Evolutionary conservation across 2,329 filamentous ascomycete genomes (phyloP), one percentile per base, ranked within the genome.

Genomic region (Hawksworthiomyces lignivorus): DNA sequence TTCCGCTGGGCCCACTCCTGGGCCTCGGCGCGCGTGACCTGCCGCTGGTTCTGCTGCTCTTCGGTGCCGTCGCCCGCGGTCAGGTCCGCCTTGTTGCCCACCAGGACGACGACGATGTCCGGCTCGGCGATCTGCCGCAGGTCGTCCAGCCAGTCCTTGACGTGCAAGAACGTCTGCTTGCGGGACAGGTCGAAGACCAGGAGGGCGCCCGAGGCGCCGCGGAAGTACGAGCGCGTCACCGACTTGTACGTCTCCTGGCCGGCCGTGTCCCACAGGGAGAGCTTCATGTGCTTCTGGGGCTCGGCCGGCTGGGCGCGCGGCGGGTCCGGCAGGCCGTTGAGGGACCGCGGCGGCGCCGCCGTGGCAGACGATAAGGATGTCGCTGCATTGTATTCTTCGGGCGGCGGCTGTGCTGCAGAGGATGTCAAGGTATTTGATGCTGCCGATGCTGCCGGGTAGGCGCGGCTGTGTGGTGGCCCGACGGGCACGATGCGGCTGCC

Each of bases 171-270:
- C 7, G 90, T 97, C 39, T 80, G 73, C 37, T 81, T 80, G 45
- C 92, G 77, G 21, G 86, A 86, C 51, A 98, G 90, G 63, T 98
- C 92, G 59, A 96, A 98, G 48, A 98, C 92, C 20, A 98, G 77
- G 12, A 98, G 73, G 34, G 75, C 75, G 45, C 75, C 75, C 20
- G 72, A 76, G 14, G 75, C 75, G 54, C 88, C 89, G 40, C 89
- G 83, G 64, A 95, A 95, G 67, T 96, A 96, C 48, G 85, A 92
- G 41, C 90, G 75, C 8, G 90, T 97, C 45, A 97, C 92, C 33
- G 84, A 90, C 62, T 96, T 96, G 71, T 97, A 97, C 11, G 88
- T 95, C 68, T 97, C 90, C 62, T 97, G 90, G 20, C 90, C 90
- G 14, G 90, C 90, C 1, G 90, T 97, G 59, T 96, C 90, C 90